Evolutionary conservation across 768 basidiomycete species (phyloP), one percentile per base, ranked within the genome.

Genomic region (Leccinum disarticulatum): DNA sequence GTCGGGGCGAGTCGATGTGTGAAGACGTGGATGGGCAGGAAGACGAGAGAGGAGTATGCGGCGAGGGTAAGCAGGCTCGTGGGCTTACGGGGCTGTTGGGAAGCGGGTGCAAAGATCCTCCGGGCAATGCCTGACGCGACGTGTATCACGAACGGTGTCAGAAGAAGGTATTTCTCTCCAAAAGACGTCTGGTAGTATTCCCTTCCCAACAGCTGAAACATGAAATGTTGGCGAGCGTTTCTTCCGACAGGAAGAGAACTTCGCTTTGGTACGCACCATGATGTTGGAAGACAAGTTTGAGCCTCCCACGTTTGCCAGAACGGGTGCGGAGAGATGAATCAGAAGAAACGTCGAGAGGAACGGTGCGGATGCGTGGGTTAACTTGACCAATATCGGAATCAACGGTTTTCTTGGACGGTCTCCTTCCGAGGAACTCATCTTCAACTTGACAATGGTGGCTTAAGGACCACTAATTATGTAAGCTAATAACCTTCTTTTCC

Each of bases 171-270:
- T 43, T 79, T 83, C 72, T 95, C 91, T 22, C 83, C 83, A 54
- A 87, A 79, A 0, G 75, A 57, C 0, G 87, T 89, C 69, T 94
- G 91, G 71, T 95, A 95, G 73, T 92, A 93, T 74, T 93, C 92
- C 55, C 92, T 77, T 10, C 91, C 90, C 13, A 95, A 77, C 48
- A 95, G 77, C 91, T 94, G 41, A 43, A 41, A 43, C n/a, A 43
- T 10, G 3, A 19, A 19, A 33, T 13, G 22, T 8, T 15, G 6
- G 46, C 56, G 13, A 59, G 41, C 19, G 3, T 38, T 38, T 48
- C 30, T 31, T 28, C 43, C 22, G 19, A 22, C 19, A 6, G 15
- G 17, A 27, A 8, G 28, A 17, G 51, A 19, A 11, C 15, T n/a
- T 43, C 10, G 14, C 41, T 35, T 28, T 19, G 10, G 31, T 1